Evolutionary conservation across 1,139 yeast genomes (phyloP).

Genomic region (Yamadazyma dendronema): DNA sequence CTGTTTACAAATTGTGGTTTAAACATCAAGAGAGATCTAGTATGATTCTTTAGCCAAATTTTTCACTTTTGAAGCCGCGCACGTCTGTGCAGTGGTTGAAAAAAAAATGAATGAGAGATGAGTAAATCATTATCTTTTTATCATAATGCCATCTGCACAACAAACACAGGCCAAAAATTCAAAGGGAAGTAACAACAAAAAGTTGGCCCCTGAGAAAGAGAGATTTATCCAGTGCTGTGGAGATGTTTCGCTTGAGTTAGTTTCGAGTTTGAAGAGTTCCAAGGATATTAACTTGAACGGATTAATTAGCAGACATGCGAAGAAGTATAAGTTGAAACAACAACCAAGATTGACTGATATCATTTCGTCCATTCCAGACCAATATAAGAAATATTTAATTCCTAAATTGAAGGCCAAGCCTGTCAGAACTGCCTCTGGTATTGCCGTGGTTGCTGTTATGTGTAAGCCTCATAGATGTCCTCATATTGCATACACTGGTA

Average conservation of each 20-base stretch:
- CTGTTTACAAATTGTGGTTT: not conserved
- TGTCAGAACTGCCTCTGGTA: conserved; percentile 96
- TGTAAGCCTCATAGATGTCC: conserved; percentile 99
- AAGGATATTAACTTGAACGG: conserved; percentile 91
- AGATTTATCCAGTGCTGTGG: conserved; percentile 91
- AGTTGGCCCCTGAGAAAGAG: conserved; percentile 84
- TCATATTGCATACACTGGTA: conserved; percentile 97
- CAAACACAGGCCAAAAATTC: conserved; percentile 9
- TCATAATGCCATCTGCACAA: conserved; percentile 33
- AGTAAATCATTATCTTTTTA: not conserved
- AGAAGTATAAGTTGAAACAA: conserved; percentile 84
- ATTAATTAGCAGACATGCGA: conserved; percentile 77
- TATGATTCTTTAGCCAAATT: conserved; percentile 1
- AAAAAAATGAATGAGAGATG: conserved; percentile 12
- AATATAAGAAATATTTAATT: conserved; percentile 82
- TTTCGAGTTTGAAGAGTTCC: conserved; percentile 68
- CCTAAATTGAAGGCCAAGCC: conserved; percentile 98
- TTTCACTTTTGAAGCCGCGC: conserved; percentile 5
- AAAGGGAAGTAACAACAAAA: conserved; percentile 43
- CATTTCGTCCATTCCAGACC: conserved; percentile 93
- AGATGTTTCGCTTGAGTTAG: conserved; percentile 86
- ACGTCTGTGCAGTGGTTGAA: not conserved
- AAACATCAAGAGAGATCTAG: not conserved
- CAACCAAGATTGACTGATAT: conserved; percentile 96
- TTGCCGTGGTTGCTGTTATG: conserved; percentile 99